Evolutionary conservation across 1,139 yeast species (phyloP).

Genomic region (Yamadazyma oceani): DNA sequence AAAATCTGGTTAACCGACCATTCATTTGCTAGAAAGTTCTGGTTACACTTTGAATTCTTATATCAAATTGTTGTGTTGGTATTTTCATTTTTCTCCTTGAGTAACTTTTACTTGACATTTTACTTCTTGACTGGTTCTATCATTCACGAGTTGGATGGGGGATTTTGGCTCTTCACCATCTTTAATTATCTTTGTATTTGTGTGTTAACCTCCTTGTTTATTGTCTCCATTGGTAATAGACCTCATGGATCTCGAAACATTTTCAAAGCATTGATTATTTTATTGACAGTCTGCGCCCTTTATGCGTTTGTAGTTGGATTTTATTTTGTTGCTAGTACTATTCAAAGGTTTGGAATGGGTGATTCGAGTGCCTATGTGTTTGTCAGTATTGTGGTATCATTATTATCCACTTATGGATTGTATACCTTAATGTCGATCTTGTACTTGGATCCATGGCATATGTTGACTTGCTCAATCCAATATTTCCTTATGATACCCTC

Average conservation of each 20-base stretch:
- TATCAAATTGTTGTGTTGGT: constrained; percentile 76
- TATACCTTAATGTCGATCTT: constrained; percentile 76
- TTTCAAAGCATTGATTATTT: constrained; percentile 68
- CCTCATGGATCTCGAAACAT: constrained; percentile 83
- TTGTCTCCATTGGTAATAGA: constrained; percentile 91
- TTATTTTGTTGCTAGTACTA: constrained; percentile 66
- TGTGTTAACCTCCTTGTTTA: constrained; percentile 78
- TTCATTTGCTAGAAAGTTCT: constrained; percentile 68
- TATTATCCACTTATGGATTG: constrained; percentile 89
- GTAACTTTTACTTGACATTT: constrained; percentile 87
- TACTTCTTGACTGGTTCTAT: constrained; percentile 91
- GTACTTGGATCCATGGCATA: constrained; percentile 94
- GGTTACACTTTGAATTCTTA: constrained; percentile 77
- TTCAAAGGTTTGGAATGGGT: constrained; percentile 39
- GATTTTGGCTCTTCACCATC: constrained; percentile 76
- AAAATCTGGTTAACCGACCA: constrained; percentile 90
- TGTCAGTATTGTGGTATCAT: constrained; percentile 75
- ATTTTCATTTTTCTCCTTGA: constrained; percentile 86
- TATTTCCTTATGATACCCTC: constrained; percentile 89
- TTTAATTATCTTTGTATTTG: constrained; percentile 83
- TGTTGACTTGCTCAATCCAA: constrained; percentile 78
- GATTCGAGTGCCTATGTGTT: constrained; percentile 55
- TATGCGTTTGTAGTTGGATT: constrained; percentile 84
- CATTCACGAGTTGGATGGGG: constrained; percentile 48
- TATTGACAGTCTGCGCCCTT: constrained; percentile 74